These are phyloP conservation scores for Coemansia sp. DNA, from an alignment of 192 early-diverging fungal species.

Conservation along the genomic window DNA sequence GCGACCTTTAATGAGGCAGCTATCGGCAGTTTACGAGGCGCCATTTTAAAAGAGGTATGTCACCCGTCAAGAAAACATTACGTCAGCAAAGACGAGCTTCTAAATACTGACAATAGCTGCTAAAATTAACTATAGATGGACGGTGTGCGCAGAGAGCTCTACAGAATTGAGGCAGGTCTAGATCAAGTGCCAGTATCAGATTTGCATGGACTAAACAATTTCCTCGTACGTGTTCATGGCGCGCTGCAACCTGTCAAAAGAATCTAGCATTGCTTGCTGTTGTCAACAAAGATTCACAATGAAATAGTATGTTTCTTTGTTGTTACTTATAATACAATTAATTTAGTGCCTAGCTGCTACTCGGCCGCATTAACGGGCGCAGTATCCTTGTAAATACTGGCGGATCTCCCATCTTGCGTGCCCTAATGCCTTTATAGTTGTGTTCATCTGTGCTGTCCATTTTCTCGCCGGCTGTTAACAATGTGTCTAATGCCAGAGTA, in stretches of 20 bases:
- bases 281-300: neutral
- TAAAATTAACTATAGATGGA: slow-evolving; percentile 3
- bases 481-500: neutral
- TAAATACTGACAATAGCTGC: neutral
- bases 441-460: neutral
- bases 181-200: neutral
- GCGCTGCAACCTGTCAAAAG: neutral
- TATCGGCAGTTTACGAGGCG: neutral
- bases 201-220: slow-evolving; percentile 7
- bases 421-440: neutral
- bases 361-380: slow-evolving; percentile 6
- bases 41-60: slow-evolving; percentile 1
- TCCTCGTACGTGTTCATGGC: slow-evolving; percentile 3
- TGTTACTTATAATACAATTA: neutral
- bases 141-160: slow-evolving; percentile 4
- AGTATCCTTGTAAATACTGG: slow-evolving; percentile 12
- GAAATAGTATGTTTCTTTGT: neutral
- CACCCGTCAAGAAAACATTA: neutral
- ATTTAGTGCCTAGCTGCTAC: neutral
- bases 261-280: neutral
- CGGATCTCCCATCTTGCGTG: slow-evolving; percentile 20
- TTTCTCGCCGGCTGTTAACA: neutral
- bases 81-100: neutral
- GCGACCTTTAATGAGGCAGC: neutral
- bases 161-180: slow-evolving; percentile 4